These are phyloP conservation scores for Bocquillonia castaneifolia DNA, from an alignment of 441 rosid species.

Conservation along the genomic window DNA sequence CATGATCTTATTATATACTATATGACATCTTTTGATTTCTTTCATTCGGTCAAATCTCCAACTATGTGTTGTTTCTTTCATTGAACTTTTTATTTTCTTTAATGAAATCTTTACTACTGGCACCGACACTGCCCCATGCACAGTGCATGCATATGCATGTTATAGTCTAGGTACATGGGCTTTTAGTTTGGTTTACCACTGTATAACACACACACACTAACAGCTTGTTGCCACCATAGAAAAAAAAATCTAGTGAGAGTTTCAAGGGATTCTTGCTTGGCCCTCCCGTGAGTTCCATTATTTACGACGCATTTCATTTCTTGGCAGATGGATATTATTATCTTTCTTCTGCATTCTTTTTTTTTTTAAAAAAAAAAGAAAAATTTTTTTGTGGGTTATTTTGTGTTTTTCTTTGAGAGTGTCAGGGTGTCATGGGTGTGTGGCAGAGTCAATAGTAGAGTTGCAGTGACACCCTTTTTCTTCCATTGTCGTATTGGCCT, in stretches of 20 bases:
- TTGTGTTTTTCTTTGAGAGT: slow-evolving; percentile 21
- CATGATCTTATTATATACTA: not conserved
- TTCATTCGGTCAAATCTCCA: slow-evolving; percentile 35
- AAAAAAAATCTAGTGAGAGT: slow-evolving; percentile 25
- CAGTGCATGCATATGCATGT: slow-evolving; percentile 7
- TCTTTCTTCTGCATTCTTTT: not conserved
- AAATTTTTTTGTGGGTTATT: slow-evolving; percentile 2
- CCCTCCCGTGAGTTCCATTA: slow-evolving; percentile 57
- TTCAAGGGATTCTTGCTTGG: slow-evolving; percentile 50
- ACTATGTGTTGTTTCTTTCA: slow-evolving; percentile 32
- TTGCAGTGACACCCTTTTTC: slow-evolving; percentile 25
- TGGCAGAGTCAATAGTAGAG: slow-evolving; percentile 30
- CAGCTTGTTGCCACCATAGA: slow-evolving; percentile 26
- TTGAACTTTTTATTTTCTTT: slow-evolving; percentile 8
- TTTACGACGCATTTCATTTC: slow-evolving; percentile 28
- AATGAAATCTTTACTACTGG: slow-evolving; percentile 22
- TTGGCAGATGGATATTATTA: slow-evolving; percentile 22
- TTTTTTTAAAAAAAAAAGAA: not conserved
- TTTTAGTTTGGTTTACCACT: slow-evolving; percentile 4
- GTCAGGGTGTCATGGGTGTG: slow-evolving; percentile 29
- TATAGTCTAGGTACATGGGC: slow-evolving; percentile 35
- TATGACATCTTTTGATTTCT: slow-evolving; percentile 18
- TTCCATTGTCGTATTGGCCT: slow-evolving; percentile 21
- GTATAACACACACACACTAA: not conserved
- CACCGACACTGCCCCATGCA: slow-evolving; percentile 33